A percentile compares a stretch with the other conserved stretches of the same genome.
Evolutionary conservation across 352 stramenopile genomes (phyloP).

Genomic region (Globisporangium echinulatum): DNA sequence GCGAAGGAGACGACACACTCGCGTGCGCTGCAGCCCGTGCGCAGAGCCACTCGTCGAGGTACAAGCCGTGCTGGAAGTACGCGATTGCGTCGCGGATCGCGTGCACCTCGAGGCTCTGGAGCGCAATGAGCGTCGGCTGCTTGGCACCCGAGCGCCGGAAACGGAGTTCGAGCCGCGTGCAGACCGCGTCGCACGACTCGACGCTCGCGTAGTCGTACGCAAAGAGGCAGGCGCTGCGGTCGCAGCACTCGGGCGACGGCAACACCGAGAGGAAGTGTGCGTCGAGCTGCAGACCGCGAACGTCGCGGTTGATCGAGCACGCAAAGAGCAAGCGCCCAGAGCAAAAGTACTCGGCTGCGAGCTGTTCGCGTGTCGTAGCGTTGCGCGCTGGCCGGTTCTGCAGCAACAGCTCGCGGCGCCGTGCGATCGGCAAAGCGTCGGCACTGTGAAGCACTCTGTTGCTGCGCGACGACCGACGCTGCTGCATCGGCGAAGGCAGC

Average conservation of each 20-base stretch:
- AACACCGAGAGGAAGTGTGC: conserved; percentile 45
- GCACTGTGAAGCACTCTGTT: background rate
- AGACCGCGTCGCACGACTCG: conserved; percentile 36
- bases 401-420: conserved; percentile 43
- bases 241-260: conserved; percentile 42
- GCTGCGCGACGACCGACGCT: conserved; percentile 22
- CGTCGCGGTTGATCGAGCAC: conserved; percentile 50
- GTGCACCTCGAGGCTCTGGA: conserved; percentile 48
- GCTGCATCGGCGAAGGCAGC: conserved; percentile 58
- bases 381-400: conserved; percentile 46
- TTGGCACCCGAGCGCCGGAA: conserved; percentile 44
- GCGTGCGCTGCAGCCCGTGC: conserved; percentile 14
- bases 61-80: conserved; percentile 44
- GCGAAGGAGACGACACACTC: background rate
- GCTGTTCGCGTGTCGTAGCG: conserved; percentile 29
- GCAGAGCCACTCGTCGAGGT: conserved; percentile 31
- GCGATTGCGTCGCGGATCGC: conserved; percentile 64
- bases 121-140: conserved; percentile 48
- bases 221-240: conserved; percentile 64
- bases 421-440: conserved; percentile 22
- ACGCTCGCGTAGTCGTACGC: conserved; percentile 57
- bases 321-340: conserved; percentile 42
- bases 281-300: conserved; percentile 48
- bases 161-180: conserved; percentile 42
- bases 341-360: conserved; percentile 52